These are phyloP conservation scores for Blastobotrys buckinghamii DNA, from an alignment of 1,139 yeast species.

Conservation along the genomic window DNA sequence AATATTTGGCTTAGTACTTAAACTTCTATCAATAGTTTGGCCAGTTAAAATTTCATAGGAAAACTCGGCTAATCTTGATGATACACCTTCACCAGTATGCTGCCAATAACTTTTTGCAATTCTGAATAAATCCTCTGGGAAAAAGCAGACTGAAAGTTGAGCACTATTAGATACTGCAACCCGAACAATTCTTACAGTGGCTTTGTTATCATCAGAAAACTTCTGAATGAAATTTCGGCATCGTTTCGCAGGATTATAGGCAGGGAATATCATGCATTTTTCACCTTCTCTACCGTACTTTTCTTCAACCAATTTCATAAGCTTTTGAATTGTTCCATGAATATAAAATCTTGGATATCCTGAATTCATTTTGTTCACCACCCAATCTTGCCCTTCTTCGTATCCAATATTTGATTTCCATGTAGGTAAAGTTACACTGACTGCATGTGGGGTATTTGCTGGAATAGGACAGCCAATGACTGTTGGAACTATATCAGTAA, in stretches of 20 bases:
- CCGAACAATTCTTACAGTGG: slow-evolving; percentile 65
- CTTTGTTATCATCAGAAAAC: slow-evolving; percentile 26
- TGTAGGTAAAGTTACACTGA: slow-evolving; percentile 87
- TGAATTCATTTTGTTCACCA: slow-evolving; percentile 68
- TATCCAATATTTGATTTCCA: slow-evolving; percentile 92
- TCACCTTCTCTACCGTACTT: slow-evolving; percentile 79
- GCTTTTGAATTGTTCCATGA: slow-evolving; percentile 61
- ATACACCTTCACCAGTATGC: slow-evolving; percentile 91
- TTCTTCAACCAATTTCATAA: slow-evolving; percentile 28
- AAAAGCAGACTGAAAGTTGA: slow-evolving; percentile 69
- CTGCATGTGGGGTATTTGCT: slow-evolving; percentile 83
- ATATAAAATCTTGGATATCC: slow-evolving; percentile 90
- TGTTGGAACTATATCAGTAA: slow-evolving; percentile 32
- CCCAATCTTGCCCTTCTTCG: slow-evolving; percentile 86
- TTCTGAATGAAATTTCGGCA: slow-evolving; percentile 69
- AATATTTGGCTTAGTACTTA: no score
- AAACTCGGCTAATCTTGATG: slow-evolving; percentile 85
- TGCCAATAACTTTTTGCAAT: slow-evolving; percentile 91
- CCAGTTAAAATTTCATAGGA: slow-evolving; percentile 36
- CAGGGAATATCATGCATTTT: slow-evolving; percentile 66
- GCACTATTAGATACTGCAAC: slow-evolving; percentile 48
- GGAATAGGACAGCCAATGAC: slow-evolving; percentile 83
- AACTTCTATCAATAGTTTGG: not conserved
- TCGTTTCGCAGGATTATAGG: slow-evolving; percentile 71
- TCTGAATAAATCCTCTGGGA: slow-evolving; percentile 50